A percentile compares a stretch with the other conserved stretches of the same genome.
These are phyloP conservation scores for Juncus inflexus DNA, from an alignment of 176 grass and related monocot species.

Conservation along the genomic window DNA sequence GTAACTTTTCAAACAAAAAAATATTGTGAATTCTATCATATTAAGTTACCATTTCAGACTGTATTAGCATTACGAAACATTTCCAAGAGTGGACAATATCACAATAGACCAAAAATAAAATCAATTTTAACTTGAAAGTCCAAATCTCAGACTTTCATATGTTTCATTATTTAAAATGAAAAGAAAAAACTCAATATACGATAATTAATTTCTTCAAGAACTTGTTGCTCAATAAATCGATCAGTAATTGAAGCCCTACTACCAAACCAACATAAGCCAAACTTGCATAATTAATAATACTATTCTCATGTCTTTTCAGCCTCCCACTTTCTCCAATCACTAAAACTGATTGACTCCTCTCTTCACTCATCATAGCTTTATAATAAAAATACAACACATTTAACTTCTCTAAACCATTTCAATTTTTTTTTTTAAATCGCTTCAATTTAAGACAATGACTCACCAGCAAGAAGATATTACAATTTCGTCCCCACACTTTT, in stretches of 20 bases:
- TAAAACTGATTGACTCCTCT: conserved; percentile 75
- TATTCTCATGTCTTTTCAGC: conserved; percentile 98
- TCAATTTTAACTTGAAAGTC: conserved; percentile 30
- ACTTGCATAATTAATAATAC: conserved; percentile 97
- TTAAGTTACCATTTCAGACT: conserved; percentile 92
- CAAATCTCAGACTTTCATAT: conserved; percentile 8
- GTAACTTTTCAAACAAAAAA: not conserved
- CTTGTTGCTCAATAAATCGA: conserved; percentile 91
- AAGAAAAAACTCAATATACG: conserved; percentile 4
- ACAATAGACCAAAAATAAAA: conserved; percentile 59
- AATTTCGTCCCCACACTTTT: too few species aligned
- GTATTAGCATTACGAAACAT: conserved; percentile 99
- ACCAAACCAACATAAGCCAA: conserved; percentile 87
- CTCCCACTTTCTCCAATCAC: conserved; percentile 99
- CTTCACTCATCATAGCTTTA: conserved; percentile 93
- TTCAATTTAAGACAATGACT: too few species aligned
- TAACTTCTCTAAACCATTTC: too few species aligned
- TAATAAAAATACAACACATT: not conserved
- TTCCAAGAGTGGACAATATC: conserved; percentile 95
- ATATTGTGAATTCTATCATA: conserved; percentile 33
- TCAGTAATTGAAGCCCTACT: conserved; percentile 81
- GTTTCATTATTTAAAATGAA: not conserved
- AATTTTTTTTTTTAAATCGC: too few species aligned
- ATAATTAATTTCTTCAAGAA: conserved; percentile 71
- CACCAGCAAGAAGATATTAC: too few species aligned